These are phyloP conservation scores for Prinsepia uniflora DNA, from an alignment of 306 rosid species.

Conservation along the genomic window DNA sequence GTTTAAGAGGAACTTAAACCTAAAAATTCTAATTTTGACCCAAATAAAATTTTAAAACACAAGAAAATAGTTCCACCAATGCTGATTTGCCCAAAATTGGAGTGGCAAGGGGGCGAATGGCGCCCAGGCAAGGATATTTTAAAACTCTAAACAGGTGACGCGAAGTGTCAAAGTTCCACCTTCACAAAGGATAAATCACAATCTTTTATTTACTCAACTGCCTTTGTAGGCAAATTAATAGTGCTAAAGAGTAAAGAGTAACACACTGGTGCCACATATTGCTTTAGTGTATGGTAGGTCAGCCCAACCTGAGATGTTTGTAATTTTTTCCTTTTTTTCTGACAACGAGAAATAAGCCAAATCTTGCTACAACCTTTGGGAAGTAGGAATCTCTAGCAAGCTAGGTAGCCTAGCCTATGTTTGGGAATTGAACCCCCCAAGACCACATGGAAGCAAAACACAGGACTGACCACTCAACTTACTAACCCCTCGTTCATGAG, in stretches of 20 bases:
- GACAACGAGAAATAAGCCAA: background rate
- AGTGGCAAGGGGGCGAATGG: no score
- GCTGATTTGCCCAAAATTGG: no score
- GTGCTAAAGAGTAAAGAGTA: background rate
- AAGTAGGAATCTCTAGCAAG: background rate
- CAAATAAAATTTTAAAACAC: no score
- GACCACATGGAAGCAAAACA: background rate
- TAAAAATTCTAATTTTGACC: no score
- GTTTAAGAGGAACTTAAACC: no score
- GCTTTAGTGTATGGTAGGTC: background rate
- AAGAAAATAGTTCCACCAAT: no score
- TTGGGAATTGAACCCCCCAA: background rate
- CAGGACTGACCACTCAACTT: background rate
- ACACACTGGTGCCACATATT: no score
- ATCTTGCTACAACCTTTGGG: background rate
- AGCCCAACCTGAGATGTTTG: background rate
- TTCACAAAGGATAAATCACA: background rate
- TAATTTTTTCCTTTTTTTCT: background rate
- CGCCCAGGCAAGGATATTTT: no score
- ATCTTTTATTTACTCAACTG: background rate
- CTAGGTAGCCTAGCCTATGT: background rate
- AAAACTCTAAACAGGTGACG: no score
- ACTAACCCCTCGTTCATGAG: background rate
- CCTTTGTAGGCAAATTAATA: background rate
- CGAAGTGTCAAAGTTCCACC: background rate